phyloP scores from a whole-genome alignment of 2,329 filamentous ascomycete species.

The Diatrype stigma region DNA sequence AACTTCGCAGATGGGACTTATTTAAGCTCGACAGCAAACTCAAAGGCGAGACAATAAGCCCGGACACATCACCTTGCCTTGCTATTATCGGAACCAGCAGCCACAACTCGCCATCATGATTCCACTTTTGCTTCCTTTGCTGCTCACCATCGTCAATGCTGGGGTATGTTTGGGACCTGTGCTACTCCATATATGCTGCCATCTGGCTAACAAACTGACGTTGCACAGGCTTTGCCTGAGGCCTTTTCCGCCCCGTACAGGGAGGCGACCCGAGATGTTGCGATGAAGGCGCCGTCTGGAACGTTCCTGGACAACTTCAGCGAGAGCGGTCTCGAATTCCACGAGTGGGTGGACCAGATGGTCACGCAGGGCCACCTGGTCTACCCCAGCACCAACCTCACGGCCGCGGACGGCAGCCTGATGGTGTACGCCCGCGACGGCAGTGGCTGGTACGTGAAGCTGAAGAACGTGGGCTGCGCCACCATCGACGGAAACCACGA shows the following conservation, averaged over 20 bases:
- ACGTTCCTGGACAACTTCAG: background rate
- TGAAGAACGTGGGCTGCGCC: conserved; percentile 1
- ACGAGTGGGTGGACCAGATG: background rate
- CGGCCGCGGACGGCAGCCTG: conserved; percentile 1
- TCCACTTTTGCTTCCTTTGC: background rate
- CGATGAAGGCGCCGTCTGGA: background rate
- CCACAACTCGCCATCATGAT: background rate
- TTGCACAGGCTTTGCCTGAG: background rate
- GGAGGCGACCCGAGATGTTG: background rate
- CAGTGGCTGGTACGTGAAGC: conserved; percentile 1
- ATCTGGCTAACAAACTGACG: background rate
- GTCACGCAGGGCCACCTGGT: background rate
- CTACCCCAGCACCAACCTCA: background rate
- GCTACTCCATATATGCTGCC: background rate
- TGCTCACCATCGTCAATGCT: background rate
- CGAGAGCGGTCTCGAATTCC: conserved; percentile 1
- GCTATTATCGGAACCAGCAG: too few species aligned
- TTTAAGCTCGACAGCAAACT: too few species aligned
- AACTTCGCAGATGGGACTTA: too few species aligned
- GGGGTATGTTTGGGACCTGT: background rate
- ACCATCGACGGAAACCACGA: background rate
- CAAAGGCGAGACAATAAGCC: too few species aligned
- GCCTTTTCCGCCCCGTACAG: background rate
- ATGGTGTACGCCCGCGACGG: background rate
- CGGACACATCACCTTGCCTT: too few species aligned